Conservation (phyloP, 176 grass and related monocot genomes). For the Chrysopogon serrulatus region DNA sequence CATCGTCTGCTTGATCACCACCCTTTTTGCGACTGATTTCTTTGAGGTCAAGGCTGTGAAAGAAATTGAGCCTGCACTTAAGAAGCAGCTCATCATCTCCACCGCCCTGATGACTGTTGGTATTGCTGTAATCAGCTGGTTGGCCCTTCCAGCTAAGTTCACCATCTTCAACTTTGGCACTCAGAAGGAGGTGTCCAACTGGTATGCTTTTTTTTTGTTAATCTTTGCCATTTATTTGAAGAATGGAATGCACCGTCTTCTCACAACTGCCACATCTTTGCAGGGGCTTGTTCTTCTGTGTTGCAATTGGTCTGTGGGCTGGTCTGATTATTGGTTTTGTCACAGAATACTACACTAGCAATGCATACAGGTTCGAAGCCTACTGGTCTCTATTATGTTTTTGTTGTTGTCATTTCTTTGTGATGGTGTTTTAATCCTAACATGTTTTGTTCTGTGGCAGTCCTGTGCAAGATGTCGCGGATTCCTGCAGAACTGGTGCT, state of each 20-base stretch:
- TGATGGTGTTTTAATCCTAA: neutral
- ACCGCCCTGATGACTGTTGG: conserved; percentile 79
- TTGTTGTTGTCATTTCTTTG: neutral
- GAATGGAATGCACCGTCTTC: conserved; percentile 14
- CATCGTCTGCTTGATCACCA: conserved; percentile 79
- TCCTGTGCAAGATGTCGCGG: conserved; percentile 88
- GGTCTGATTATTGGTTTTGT: conserved; percentile 87
- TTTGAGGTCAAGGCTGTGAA: conserved; percentile 80
- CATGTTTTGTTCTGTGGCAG: conserved; percentile 34
- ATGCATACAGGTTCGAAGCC: conserved; percentile 59
- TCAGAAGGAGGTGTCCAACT: conserved; percentile 82
- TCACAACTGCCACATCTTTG: conserved; percentile 8
- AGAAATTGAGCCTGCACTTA: conserved; percentile 83
- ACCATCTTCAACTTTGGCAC: conserved; percentile 80
- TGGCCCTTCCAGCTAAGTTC: conserved; percentile 74
- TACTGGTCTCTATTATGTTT: neutral
- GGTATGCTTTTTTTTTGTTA: conserved; percentile 36
- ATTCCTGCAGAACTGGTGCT: conserved; percentile 91
- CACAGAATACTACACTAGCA: conserved; percentile 91
- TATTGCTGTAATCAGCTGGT: conserved; percentile 74
- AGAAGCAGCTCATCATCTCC: conserved; percentile 85
- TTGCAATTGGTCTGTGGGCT: conserved; percentile 87
- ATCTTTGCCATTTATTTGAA: conserved; percentile 10
- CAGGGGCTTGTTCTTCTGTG: conserved; percentile 92
- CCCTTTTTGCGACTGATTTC: conserved; percentile 78